Base-by-base conservation (phyloP, 2,329 filamentous ascomycete species). In the Coniochaeta prunicola region DNA sequence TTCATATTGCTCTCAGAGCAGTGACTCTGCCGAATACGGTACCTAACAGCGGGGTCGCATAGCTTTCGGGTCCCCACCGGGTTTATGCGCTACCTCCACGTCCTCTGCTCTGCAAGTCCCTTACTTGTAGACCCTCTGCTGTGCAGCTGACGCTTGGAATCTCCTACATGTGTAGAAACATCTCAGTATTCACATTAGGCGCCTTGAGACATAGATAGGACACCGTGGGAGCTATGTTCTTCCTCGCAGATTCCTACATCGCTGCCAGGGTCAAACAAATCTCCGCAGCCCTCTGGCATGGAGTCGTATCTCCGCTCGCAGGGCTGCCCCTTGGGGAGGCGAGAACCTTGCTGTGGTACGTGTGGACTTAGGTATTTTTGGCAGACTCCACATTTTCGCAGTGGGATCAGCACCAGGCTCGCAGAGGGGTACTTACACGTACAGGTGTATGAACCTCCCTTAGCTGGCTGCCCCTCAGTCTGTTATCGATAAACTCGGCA, bases 41-140 rank as follows among this genome's bases (percentile, higher is more conserved):
- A 50, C 2, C 15, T 50, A 21, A 13, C 21, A 26, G 45, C 30
- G 45, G 21, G 45, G 45, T 30, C 45, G 45, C 6, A 26, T 50
- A 30, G 45, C 36, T 15, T 50, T 21, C 24, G n/a, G 45, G 30
- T 50, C 24, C 42, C 26, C 21, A 50, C 28, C 5, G 21, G 61
- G 64, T 64, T 67, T 59, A 66, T 65, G 62, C 65, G 60, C 58
- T 58, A 57, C 59, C 61, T 60, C 15, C 9, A 15, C 17, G 54
- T 36, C 53, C n/a, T n/a, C n/a, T n/a, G n/a, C n/a, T n/a, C n/a
- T n/a, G n/a, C n/a, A n/a, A n/a, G n/a, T n/a, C n/a, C n/a, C n/a
- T n/a, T n/a, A n/a, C n/a, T n/a, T n/a, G 28, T 19, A 48, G 19
- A 48, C 42, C 40, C 40, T 45, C 19, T 45, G n/a, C n/a, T n/a